Evolutionary conservation across 768 basidiomycete genomes (phyloP), one percentile per base, ranked within the genome.

Genomic region (Hebeloma cylindrosporum): DNA sequence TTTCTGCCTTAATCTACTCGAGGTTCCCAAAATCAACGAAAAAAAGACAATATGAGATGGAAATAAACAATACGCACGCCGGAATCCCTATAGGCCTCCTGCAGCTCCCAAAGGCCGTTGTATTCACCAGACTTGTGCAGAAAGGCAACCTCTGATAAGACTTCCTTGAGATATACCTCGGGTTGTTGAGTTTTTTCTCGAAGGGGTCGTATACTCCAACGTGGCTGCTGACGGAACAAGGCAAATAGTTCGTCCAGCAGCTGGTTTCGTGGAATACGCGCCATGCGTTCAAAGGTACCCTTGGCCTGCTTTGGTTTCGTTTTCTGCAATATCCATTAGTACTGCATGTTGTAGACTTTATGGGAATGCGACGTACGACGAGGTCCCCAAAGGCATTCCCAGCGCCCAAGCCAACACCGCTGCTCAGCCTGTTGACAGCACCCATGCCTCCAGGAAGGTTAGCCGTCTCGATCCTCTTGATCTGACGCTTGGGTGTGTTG

Each of bases 181-280:
- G 91, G 90, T 60, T 95, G 91, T 60, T 90, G 84, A 0, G 88
- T 88, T 50, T 78, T 79, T 57, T 90, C 85, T 31, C 88, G 79
- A 42, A 93, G 68, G 2, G 78, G 69, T 52, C 83, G 84, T 61
- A 93, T 82, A 46, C 79, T 72, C 93, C 93, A 97, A 39, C 81
- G 82, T n/a, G 83, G 78, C 32, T 77, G 77, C 48, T 91, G 82
- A 47, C 79, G 77, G 72, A 94, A 97, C 5, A 83, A 71, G 2
- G 67, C 54, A 66, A 94, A 94, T 30, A 96, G 74, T 43, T 85
- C 68, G 62, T 96, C 91, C 63, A 92, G 74, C 6, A 96, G 77
- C 59, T 94, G 87, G 67, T 92, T 87, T 43, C 85, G 77, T 5
- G 91, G 90, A 67, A 96, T 83, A 61, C 93, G 88, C n/a, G 88